Conservation (phyloP, 306 rosid genomes). For the Casuarina cunninghamiana region DNA sequence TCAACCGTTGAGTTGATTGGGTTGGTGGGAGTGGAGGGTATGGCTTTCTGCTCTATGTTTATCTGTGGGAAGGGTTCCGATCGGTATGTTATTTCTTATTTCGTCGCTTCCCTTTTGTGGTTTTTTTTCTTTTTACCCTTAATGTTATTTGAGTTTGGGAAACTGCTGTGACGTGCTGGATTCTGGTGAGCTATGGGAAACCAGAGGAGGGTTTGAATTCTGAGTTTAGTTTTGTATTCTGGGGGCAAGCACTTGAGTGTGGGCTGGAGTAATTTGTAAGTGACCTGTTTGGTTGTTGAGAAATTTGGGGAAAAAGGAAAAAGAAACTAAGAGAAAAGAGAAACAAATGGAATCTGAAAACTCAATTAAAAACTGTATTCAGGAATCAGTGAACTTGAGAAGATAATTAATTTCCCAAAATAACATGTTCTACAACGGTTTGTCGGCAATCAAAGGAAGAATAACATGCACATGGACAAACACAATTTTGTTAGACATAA, state of each 20-base stretch:
- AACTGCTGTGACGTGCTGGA: not conserved
- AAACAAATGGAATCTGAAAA: slow-evolving; percentile 1
- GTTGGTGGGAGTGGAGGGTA: slow-evolving; percentile 38
- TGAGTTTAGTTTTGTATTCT: slow-evolving; percentile 34
- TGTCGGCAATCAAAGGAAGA: slow-evolving; percentile 8
- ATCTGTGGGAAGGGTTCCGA: slow-evolving; percentile 68
- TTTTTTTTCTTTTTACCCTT: slow-evolving; percentile 3
- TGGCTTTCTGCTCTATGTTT: slow-evolving; percentile 60
- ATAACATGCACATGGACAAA: not conserved
- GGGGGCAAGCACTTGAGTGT: slow-evolving; percentile 15
- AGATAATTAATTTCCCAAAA: not conserved
- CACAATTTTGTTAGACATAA: not conserved
- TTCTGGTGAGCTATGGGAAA: slow-evolving; percentile 17
- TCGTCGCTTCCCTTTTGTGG: slow-evolving; percentile 7
- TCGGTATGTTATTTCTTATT: slow-evolving; percentile 55
- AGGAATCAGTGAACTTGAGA: not conserved
- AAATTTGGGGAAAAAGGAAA: not conserved
- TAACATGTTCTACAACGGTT: slow-evolving; percentile 3
- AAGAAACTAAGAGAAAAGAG: not conserved
- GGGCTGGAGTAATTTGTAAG: slow-evolving; percentile 4
- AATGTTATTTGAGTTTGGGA: slow-evolving; percentile 8
- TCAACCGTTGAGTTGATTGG: not conserved
- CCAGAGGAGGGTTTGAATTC: slow-evolving; percentile 30
- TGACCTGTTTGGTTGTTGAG: slow-evolving; percentile 14
- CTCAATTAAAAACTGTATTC: slow-evolving; percentile 11